These are phyloP conservation scores for Penicillium verrucosum DNA, from an alignment of 2,329 filamentous ascomycete genomes.

Conservation along the genomic window DNA sequence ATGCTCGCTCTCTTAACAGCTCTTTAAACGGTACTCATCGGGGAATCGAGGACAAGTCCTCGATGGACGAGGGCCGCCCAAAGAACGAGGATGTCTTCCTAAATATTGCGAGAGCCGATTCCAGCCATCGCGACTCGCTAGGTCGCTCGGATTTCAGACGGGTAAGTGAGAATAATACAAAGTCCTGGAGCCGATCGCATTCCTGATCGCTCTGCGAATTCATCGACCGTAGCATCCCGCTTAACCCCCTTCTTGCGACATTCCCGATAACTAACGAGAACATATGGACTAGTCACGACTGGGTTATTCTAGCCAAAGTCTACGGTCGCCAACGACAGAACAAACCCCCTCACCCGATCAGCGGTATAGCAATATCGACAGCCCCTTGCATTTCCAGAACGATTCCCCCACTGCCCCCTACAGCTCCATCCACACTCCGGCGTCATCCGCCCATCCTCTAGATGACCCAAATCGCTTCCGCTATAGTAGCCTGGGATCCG, in stretches of 20 bases:
- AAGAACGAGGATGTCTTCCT: conserved; percentile 47
- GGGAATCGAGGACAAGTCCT: conserved; percentile 30
- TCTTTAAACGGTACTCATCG: conserved; percentile 13
- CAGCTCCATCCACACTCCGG: conserved; percentile 27
- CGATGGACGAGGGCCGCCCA: conserved; percentile 37
- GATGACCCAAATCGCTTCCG: conserved; percentile 37
- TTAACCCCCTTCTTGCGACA: not conserved
- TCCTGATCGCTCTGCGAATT: conserved; percentile 1
- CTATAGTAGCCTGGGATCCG: conserved; percentile 32
- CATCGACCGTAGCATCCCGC: not conserved
- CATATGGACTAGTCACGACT: conserved; percentile 34
- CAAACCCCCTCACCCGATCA: conserved; percentile 39
- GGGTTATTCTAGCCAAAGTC: conserved; percentile 33
- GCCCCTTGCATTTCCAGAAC: conserved; percentile 36
- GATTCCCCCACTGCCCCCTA: conserved; percentile 31
- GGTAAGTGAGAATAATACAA: conserved; percentile 28
- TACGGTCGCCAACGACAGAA: conserved; percentile 37
- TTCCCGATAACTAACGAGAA: conserved; percentile 17
- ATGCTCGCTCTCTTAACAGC: conserved; percentile 25
- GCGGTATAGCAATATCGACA: conserved; percentile 32
- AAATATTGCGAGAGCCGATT: conserved; percentile 46
- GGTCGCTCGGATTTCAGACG: conserved; percentile 39
- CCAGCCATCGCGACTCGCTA: conserved; percentile 36
- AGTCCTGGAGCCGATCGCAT: conserved; percentile 3
- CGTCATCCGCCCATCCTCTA: conserved; percentile 39